These are phyloP conservation scores for Didymella pomorum DNA, from an alignment of 2,329 filamentous ascomycete genomes.

Conservation along the genomic window DNA sequence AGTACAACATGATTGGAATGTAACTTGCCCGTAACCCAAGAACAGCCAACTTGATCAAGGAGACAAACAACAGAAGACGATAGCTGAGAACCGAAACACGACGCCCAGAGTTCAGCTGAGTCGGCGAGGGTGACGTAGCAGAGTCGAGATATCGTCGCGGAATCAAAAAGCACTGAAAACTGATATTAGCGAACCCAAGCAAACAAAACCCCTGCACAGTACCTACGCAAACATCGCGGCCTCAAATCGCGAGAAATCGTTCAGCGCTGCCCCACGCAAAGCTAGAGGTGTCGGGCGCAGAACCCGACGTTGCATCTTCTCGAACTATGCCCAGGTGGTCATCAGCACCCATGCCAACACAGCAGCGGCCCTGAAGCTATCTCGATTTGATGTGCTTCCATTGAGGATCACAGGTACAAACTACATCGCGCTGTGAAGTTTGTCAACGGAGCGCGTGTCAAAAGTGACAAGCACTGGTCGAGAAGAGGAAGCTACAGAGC, in stretches of 20 bases:
- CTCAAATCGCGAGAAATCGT: slow-evolving; percentile 1
- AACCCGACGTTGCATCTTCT: slow-evolving; percentile 35
- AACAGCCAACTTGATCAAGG: slow-evolving; percentile 26
- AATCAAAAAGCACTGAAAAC: slow-evolving; percentile 11
- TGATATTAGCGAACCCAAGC: slow-evolving; percentile 14
- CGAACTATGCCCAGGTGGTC: neutral
- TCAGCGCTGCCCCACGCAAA: slow-evolving; percentile 15
- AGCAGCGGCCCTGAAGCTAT: neutral
- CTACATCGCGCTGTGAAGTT: neutral
- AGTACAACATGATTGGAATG: slow-evolving; percentile 44
- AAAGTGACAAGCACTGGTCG: neutral
- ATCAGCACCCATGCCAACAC: slow-evolving; percentile 17
- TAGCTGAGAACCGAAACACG: slow-evolving; percentile 22
- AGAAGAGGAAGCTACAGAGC: slow-evolving; percentile 1
- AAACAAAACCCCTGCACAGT: slow-evolving; percentile 20
- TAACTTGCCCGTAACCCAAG: slow-evolving; percentile 36
- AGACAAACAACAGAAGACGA: slow-evolving; percentile 28
- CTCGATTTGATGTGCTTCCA: neutral
- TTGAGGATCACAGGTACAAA: slow-evolving; percentile 1
- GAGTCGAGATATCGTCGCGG: slow-evolving; percentile 12
- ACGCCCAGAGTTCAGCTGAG: slow-evolving; percentile 7
- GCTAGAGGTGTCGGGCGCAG: slow-evolving; percentile 19
- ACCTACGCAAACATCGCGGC: slow-evolving; percentile 20
- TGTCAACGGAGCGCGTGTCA: slow-evolving; percentile 5
- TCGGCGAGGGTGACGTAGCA: slow-evolving; percentile 16